These are phyloP conservation scores for Colletotrichum somersetense DNA, from an alignment of 2,329 filamentous ascomycete species.

Conservation along the genomic window DNA sequence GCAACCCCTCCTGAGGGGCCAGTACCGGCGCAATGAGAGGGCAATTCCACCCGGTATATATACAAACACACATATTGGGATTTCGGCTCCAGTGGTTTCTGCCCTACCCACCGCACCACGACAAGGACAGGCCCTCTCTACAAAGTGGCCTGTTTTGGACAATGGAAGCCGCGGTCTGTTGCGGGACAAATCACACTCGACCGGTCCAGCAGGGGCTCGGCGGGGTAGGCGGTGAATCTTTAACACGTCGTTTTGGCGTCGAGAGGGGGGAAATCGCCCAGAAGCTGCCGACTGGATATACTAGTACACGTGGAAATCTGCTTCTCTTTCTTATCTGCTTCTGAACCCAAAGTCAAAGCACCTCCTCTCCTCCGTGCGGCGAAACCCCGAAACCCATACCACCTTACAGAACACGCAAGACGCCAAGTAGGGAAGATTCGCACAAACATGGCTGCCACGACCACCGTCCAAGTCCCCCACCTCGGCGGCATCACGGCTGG, in stretches of 20 bases:
- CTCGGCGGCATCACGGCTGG: slow-evolving; percentile 61
- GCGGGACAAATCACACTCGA: slow-evolving; percentile 12
- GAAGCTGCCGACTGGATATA: slow-evolving; percentile 4
- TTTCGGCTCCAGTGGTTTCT: not conserved
- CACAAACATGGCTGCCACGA: slow-evolving; percentile 53
- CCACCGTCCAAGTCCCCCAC: slow-evolving; percentile 61
- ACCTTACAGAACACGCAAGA: not conserved
- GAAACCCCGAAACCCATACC: not conserved
- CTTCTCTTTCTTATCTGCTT: slow-evolving; percentile 12
- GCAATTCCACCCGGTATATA: not conserved
- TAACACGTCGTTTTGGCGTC: not conserved
- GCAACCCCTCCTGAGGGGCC: slow-evolving; percentile 5
- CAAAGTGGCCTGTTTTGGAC: slow-evolving; percentile 11
- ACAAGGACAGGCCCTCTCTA: slow-evolving; percentile 19
- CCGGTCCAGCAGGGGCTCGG: not conserved
- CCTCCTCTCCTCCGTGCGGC: not conserved
- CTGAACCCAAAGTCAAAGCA: slow-evolving; percentile 7
- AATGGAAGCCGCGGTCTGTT: slow-evolving; percentile 19
- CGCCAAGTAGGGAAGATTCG: not conserved
- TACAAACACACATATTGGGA: not conserved
- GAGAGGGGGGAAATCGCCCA: slow-evolving; percentile 23
- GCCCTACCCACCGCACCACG: slow-evolving; percentile 10
- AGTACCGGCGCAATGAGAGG: slow-evolving; percentile 7
- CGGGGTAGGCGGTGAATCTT: slow-evolving; percentile 17
- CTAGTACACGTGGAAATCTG: slow-evolving; percentile 18